phyloP scores from a whole-genome alignment of 2,329 filamentous ascomycete species.

The Nemania bipapillata region DNA sequence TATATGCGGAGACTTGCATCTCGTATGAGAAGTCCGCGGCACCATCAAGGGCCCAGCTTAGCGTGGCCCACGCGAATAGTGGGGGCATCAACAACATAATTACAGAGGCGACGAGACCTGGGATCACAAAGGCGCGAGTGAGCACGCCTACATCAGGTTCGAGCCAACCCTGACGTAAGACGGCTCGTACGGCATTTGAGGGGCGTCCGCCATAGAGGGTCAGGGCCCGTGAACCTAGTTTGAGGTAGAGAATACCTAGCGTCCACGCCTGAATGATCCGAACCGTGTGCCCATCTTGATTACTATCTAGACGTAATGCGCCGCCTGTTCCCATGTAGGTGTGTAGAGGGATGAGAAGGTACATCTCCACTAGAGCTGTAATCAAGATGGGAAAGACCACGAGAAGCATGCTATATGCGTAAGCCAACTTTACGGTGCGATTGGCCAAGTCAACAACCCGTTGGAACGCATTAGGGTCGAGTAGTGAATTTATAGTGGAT shows the following conservation, averaged over 20 bases:
- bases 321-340: constrained; percentile 68
- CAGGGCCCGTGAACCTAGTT: constrained; percentile 77
- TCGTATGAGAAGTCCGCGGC: constrained; percentile 43
- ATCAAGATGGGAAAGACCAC: constrained; percentile 84
- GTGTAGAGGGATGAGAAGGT: constrained; percentile 85
- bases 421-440: constrained; percentile 65
- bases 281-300: constrained; percentile 70
- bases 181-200: constrained; percentile 77
- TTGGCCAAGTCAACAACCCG: constrained; percentile 47
- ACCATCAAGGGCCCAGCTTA: constrained; percentile 49
- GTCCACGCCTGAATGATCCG: constrained; percentile 95
- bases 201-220: constrained; percentile 75
- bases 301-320: constrained; percentile 47
- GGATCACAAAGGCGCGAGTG: constrained; percentile 87
- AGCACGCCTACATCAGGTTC: constrained; percentile 81
- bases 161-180: constrained; percentile 79
- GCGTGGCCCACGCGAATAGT: constrained; percentile 63
- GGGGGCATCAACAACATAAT: constrained; percentile 74
- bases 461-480: constrained; percentile 50
- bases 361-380: constrained; percentile 84
- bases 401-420: constrained; percentile 78
- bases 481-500: constrained; percentile 43
- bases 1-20: constrained; percentile 57
- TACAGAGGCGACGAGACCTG: constrained; percentile 70
- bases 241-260: constrained; percentile 87